Evolutionary conservation across 1,284 basidiomycete genomes (phyloP), one percentile per base, ranked within the genome.

Genomic region (Tylopilus orsonianus): DNA sequence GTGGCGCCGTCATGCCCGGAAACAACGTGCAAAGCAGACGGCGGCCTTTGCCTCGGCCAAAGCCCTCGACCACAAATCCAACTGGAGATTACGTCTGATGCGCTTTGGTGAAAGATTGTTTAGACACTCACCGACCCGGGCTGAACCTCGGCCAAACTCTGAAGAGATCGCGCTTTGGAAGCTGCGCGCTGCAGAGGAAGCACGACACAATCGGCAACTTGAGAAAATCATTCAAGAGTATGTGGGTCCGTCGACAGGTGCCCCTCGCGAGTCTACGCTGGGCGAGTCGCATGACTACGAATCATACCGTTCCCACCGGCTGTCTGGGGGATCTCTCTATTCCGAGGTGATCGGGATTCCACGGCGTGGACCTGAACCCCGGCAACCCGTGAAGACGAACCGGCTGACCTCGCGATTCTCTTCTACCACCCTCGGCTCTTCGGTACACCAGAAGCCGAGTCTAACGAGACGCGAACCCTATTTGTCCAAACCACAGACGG

Each of bases 1-100:
- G 57, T 89, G 82, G 80, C 80, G 89, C 33, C 75, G 85, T 24
- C 79, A 78, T 34, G 80, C 80, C 35, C 79, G 81, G 63, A 83
- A 81, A 59, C 75, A 78, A 60, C 80, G 88, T 19, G 79, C 77
- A 13, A 74, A 84, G 60, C 71, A 71, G 35, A 92, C 89, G 2
- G 77, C 75, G 13, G 70, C 68, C 55, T 90, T 89, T 63, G 87
- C 86, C 1, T 65, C 69, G 2, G 72, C 75, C 36, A 87, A 85
- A 66, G 70, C 72, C 5, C 68, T 87, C 35, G 60, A 78, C 55
- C 65, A 65, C 20, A 67, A 69, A 23, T 60, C 64, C 14, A 69
- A 61, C 51, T 87, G 84, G 84, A 75, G 78, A 36, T 60, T 69
- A 60, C 75, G 76, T 44, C 67, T 88, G 35, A 64, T 72, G 29